phyloP scores from a whole-genome alignment of 2,329 filamentous ascomycete species.

The Xenosphaeropsis pyriputrescens region DNA sequence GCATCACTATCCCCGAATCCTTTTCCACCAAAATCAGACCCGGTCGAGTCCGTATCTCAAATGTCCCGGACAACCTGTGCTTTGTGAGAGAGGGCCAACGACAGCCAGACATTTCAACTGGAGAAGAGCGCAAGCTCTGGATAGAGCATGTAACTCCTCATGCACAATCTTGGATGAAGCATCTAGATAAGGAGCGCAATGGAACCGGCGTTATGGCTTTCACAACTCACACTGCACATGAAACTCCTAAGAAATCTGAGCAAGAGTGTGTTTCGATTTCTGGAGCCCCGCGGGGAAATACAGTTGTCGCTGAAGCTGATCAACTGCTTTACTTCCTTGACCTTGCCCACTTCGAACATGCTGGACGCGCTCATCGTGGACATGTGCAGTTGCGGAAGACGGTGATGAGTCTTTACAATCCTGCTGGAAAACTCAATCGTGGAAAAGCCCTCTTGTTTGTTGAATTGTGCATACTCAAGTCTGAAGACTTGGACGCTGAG shows the following conservation, averaged over 20 bases:
- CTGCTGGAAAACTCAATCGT: constrained; percentile 2
- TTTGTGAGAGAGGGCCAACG: constrained; percentile 8
- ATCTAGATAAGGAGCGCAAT: constrained; percentile 5
- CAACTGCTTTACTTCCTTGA: constrained; percentile 10
- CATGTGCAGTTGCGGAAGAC: constrained; percentile 7
- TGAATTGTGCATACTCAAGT: constrained; percentile 7
- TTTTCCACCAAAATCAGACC: neutral
- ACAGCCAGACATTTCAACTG: constrained; percentile 2
- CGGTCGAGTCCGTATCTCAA: constrained; percentile 4
- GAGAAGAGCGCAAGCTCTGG: constrained; percentile 7
- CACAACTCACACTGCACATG: constrained; percentile 6
- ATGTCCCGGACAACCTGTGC: constrained; percentile 6
- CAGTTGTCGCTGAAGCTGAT: constrained; percentile 4
- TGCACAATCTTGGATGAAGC: constrained; percentile 6
- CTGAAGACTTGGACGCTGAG: constrained; percentile 12
- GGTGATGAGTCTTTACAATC: constrained; percentile 6
- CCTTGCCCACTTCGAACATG: constrained; percentile 8
- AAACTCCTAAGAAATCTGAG: constrained; percentile 2
- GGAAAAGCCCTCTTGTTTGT: constrained; percentile 3
- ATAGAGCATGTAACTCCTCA: constrained; percentile 4
- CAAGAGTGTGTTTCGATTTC: neutral
- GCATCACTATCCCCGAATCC: constrained; percentile 2
- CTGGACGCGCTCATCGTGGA: constrained; percentile 4
- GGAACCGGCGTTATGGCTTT: constrained; percentile 6
- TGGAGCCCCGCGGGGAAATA: too few species aligned